A percentile compares a stretch with the other conserved stretches of the same genome.
phyloP scores from a whole-genome alignment of 1,284 basidiomycete genomes.

The Uromyces viciae-fabae region DNA sequence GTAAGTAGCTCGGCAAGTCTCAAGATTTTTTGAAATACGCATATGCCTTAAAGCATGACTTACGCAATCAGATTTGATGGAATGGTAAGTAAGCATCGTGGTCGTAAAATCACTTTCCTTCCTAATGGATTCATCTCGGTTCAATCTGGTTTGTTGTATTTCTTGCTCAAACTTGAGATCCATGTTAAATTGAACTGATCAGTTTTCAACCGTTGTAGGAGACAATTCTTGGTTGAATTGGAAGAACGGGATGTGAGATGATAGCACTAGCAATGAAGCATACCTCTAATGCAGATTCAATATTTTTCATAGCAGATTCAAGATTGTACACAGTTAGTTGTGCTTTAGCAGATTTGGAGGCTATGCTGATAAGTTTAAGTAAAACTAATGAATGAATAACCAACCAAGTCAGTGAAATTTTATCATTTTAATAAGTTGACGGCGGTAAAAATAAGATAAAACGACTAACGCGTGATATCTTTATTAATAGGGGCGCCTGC shows the following conservation, averaged over 20 bases:
- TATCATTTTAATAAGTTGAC: not conserved
- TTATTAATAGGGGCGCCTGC: constrained; percentile 15
- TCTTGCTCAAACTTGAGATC: constrained; percentile 24
- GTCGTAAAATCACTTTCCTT: constrained; percentile 4
- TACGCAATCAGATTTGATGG: constrained; percentile 37
- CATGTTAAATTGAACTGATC: not conserved
- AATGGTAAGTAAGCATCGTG: constrained; percentile 28
- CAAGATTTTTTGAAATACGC: not conserved
- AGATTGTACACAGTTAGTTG: constrained; percentile 24
- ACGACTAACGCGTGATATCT: not conserved
- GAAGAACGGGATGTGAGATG: not conserved
- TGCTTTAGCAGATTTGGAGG: constrained; percentile 32
- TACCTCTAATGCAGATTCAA: constrained; percentile 40
- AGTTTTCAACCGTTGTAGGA: not conserved
- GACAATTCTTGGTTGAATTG: not conserved
- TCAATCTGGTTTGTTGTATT: constrained; percentile 8
- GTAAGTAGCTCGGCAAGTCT: not conserved
- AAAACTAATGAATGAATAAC: constrained; percentile 7
- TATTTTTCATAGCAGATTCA: constrained; percentile 32
- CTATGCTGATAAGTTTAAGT: constrained; percentile 31
- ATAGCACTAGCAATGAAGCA: not conserved
- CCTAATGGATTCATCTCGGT: not conserved
- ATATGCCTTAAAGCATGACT: not conserved
- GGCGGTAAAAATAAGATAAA: not conserved
- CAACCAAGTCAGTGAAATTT: not conserved